Evolutionary conservation across 768 basidiomycete species (phyloP).

Genomic region (Amanita subjunquillea): DNA sequence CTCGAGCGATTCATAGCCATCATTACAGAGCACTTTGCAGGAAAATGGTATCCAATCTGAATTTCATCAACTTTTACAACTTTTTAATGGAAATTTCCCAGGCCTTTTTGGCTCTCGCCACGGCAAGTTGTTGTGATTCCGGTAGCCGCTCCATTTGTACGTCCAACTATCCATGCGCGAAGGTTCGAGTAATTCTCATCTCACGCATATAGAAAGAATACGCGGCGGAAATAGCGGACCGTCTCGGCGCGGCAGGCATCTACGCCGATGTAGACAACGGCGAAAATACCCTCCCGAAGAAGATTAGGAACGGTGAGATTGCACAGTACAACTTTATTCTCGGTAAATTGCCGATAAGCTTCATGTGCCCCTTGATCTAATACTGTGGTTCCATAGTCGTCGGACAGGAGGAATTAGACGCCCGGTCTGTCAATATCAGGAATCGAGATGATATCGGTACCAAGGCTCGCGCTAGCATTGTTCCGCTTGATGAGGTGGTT

Average conservation of each 20-base stretch:
- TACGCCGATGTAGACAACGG: slow-evolving; percentile 91
- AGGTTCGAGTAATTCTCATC: slow-evolving; percentile 10
- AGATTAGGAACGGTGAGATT: slow-evolving; percentile 94
- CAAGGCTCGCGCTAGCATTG: slow-evolving; percentile 71
- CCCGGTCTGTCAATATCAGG: slow-evolving; percentile 85
- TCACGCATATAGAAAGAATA: slow-evolving; percentile 64
- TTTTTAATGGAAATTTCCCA: slow-evolving; percentile 16
- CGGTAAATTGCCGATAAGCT: slow-evolving; percentile 42
- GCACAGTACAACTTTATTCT: slow-evolving; percentile 98
- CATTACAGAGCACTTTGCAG: slow-evolving; percentile 93
- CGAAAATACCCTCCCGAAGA: slow-evolving; percentile 89
- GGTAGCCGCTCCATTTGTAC: slow-evolving; percentile 79
- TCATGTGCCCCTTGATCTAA: not conserved
- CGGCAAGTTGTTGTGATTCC: slow-evolving; percentile 93
- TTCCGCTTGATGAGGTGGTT: slow-evolving; percentile 60
- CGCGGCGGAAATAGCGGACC: slow-evolving; percentile 69
- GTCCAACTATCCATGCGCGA: slow-evolving; percentile 18
- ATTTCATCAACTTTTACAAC: not conserved
- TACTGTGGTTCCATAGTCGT: slow-evolving; percentile 50
- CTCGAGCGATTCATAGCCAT: slow-evolving; percentile 96
- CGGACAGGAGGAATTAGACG: slow-evolving; percentile 84
- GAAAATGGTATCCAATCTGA: slow-evolving; percentile 73
- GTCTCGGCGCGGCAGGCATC: slow-evolving; percentile 58
- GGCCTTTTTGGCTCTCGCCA: slow-evolving; percentile 99
- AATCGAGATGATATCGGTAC: slow-evolving; percentile 90